Evolutionary conservation across 805 yeast genomes (phyloP), one percentile per base, ranked within the genome.

Genomic region (Starmera amethionina): DNA sequence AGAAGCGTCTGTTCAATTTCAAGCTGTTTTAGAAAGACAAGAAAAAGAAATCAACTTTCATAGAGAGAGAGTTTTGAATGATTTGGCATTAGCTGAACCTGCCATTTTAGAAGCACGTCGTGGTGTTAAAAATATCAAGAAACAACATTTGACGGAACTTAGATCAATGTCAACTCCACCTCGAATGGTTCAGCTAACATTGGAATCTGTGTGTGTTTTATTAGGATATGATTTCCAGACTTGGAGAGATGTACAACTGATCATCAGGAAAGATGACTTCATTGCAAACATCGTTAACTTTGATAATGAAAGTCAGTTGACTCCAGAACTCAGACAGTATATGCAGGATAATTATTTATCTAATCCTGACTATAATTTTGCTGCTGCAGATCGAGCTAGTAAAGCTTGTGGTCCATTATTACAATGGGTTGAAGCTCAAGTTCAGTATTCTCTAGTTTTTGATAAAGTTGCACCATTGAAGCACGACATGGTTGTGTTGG

Each of bases 91-190:
- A 6, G 95, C 89, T 0, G 93, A 87, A 52, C 96, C 97, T 0
- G 81, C 93, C 1, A 81, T 89, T 7, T 41, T 73, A 3, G 94
- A 82, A 46, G 97, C 97, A 0, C 83, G 82, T 51, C 65, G 73
- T 44, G 95, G 96, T 13, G 97, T 90, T n/a, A 82, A 83, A 48
- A 83, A 86, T 50, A 90, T 90, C 45, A 87, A 88, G 59, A 90
- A 90, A 56, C 94, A 85, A 44, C 97, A 90, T 53, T 65, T 90
- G 34, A 84, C 95, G 1, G 97, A 90, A 59, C 65, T 90, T 27
- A 66, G 96, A 52, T 80, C 96, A 12, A 84, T 90, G 94, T 62
- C 75, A 7, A 86, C 86, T 44, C 97, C 97, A 0, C 97, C 97
- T 0, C 81, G 77, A 8, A 80, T 93, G 0, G 90, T 90, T 5